Base-by-base conservation (phyloP, 2,329 filamentous ascomycete genomes). In the Fusarium succisae region DNA sequence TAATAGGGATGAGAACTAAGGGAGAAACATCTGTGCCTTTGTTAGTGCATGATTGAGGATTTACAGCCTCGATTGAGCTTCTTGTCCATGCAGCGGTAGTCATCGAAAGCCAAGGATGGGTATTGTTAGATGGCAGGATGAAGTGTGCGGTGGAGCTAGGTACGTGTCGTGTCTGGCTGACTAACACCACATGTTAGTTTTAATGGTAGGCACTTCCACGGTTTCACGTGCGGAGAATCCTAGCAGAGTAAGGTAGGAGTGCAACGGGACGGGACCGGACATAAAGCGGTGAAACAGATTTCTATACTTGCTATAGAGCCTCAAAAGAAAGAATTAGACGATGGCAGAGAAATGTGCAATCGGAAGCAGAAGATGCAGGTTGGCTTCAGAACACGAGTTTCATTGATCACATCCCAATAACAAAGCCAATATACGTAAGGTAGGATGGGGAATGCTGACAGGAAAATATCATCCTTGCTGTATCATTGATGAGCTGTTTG, bases 151-250 rank as follows among this genome's bases (percentile, higher is more conserved):
- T 74, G 60, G 64, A 65, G 44, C 58, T 57, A 26, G 20, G 64
- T 60, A 26, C 24, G 64, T 60, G 62, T 74, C 59, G 18, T 66
- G 56, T 61, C 60, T 37, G 44, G 65, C 65, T 75, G 51, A 76
- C 70, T 76, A 76, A 76, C 38, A 17, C 69, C 63, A 44, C 59
- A 70, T 56, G 32, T 73, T 57, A 70, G 61, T 55, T n/a, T 20
- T 53, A 6, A 61, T 43, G 35, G 59, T 62, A 53, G 58, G 32
- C 14, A 28, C 35, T 39, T 55, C 20, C 35, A 55, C 35, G 35
- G 44, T 59, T 63, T 57, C 72, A 73, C 64, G 59, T 74, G 72
- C 59, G 63, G 64, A 69, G 72, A 69, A 69, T 72, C 71, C 71
- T 60, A 57, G 67, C 38, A 47, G 44, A 57, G 57, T 22, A 51